These are phyloP conservation scores for Penicillium canescens DNA, from an alignment of 495 filamentous ascomycete species.

Conservation along the genomic window DNA sequence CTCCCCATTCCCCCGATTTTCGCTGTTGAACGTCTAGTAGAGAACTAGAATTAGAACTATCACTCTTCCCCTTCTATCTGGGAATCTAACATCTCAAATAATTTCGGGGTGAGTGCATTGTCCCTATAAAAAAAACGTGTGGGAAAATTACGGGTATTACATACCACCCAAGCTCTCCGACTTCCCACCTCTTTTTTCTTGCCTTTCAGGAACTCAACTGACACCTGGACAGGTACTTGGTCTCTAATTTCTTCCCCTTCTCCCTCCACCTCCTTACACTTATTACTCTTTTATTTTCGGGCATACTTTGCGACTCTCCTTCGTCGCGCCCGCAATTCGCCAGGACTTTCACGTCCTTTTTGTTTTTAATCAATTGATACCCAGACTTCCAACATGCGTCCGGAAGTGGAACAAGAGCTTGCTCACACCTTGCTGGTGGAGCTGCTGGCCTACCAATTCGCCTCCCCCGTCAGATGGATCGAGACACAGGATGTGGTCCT, in stretches of 20 bases:
- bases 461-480: constrained; percentile 97
- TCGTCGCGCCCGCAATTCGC: constrained; percentile 1
- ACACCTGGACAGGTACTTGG: background rate
- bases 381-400: constrained; percentile 71
- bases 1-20: constrained; percentile 20
- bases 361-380: constrained; percentile 17
- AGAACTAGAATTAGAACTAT: background rate
- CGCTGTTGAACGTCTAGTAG: background rate
- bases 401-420: constrained; percentile 98
- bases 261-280: constrained; percentile 8
- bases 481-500: constrained; percentile 99
- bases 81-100: background rate
- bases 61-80: background rate
- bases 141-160: constrained; percentile 24
- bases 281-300: constrained; percentile 3
- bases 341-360: constrained; percentile 6
- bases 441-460: constrained; percentile 98
- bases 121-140: background rate
- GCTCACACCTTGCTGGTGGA: constrained; percentile 96
- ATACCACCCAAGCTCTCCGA: constrained; percentile 21
- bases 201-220: constrained; percentile 8
- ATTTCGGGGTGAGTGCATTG: background rate
- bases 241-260: constrained; percentile 8
- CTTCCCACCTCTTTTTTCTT: constrained; percentile 37
- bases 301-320: background rate